phyloP scores from a whole-genome alignment of 495 filamentous ascomycete species.

The Penicillium turbatum region DNA sequence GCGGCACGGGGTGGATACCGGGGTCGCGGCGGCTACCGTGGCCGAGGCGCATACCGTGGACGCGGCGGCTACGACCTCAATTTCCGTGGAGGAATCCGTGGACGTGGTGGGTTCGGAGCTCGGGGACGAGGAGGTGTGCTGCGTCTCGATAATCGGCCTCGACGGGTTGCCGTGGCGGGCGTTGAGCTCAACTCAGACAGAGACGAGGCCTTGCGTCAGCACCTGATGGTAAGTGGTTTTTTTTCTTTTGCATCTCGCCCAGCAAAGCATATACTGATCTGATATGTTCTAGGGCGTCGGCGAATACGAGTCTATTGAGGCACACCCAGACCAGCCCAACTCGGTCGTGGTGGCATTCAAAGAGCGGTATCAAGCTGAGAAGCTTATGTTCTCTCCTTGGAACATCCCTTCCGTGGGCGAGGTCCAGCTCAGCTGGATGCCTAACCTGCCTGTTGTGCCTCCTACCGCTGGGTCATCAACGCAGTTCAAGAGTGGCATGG shows the following conservation, averaged over 20 bases:
- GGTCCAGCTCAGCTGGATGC: slow-evolving; percentile 71
- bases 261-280: slow-evolving; percentile 13
- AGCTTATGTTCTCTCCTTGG: slow-evolving; percentile 65
- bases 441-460: slow-evolving; percentile 36
- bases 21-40: slow-evolving; percentile 44
- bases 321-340: slow-evolving; percentile 52
- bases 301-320: slow-evolving; percentile 74
- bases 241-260: slow-evolving; percentile 14
- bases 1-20: slow-evolving; percentile 35
- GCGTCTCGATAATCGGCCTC: slow-evolving; percentile 84
- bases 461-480: slow-evolving; percentile 14
- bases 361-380: slow-evolving; percentile 85
- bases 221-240: slow-evolving; percentile 67
- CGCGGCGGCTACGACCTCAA: slow-evolving; percentile 45
- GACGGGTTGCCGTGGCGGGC: slow-evolving; percentile 67
- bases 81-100: slow-evolving; percentile 26
- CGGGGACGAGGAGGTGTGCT: slow-evolving; percentile 53
- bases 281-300: slow-evolving; percentile 59
- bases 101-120: slow-evolving; percentile 31
- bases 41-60: slow-evolving; percentile 52
- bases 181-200: slow-evolving; percentile 63
- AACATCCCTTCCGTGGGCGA: slow-evolving; percentile 72
- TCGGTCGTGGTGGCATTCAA: slow-evolving; percentile 73
- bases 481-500: slow-evolving; percentile 25
- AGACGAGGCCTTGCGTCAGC: slow-evolving; percentile 81